Percentiles rank a stretch among this genome's conserved stretches.
Conservation (phyloP, 345 rosid genomes). For the Lepidium aucheri region DNA sequence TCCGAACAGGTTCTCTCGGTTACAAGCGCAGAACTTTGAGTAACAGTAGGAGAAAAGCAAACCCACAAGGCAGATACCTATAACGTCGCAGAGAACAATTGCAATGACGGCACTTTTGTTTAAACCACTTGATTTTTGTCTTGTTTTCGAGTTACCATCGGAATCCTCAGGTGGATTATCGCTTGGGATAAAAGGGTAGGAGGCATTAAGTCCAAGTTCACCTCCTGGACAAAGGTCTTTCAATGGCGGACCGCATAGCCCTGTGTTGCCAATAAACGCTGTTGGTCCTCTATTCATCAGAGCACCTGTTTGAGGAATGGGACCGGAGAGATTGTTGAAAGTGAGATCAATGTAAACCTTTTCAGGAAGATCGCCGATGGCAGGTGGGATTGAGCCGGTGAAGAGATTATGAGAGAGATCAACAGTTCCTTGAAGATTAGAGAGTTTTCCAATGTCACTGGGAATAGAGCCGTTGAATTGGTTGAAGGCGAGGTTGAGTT, state of each 20-base stretch:
- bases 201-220: slow-evolving; percentile 42
- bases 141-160: slow-evolving; percentile 26
- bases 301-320: slow-evolving; percentile 95
- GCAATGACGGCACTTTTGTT: slow-evolving; percentile 58
- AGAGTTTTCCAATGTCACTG: slow-evolving; percentile 66
- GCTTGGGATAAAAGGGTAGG: slow-evolving; percentile 64
- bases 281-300: slow-evolving; percentile 91
- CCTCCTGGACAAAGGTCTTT: slow-evolving; percentile 59
- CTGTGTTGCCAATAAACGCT: slow-evolving; percentile 81
- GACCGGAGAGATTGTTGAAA: slow-evolving; percentile 79
- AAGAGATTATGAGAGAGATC: slow-evolving; percentile 88
- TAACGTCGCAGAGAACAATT: slow-evolving; percentile 65
- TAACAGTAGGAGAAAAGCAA: slow-evolving; percentile 81
- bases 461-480: slow-evolving; percentile 65
- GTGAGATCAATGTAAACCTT: slow-evolving; percentile 93
- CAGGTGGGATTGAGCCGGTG: slow-evolving; percentile 68
- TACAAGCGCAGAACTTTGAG: slow-evolving; percentile 48
- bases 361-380: slow-evolving; percentile 79
- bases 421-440: slow-evolving; percentile 87
- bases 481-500: slow-evolving; percentile 78
- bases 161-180: slow-evolving; percentile 40
- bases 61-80: slow-evolving; percentile 84
- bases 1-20: slow-evolving; percentile 37
- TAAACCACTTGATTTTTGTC: slow-evolving; percentile 45
- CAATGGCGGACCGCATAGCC: slow-evolving; percentile 89